Evolutionary conservation across 106 monocot species (phyloP).

Genomic region (Apostasia shenzhenica): DNA sequence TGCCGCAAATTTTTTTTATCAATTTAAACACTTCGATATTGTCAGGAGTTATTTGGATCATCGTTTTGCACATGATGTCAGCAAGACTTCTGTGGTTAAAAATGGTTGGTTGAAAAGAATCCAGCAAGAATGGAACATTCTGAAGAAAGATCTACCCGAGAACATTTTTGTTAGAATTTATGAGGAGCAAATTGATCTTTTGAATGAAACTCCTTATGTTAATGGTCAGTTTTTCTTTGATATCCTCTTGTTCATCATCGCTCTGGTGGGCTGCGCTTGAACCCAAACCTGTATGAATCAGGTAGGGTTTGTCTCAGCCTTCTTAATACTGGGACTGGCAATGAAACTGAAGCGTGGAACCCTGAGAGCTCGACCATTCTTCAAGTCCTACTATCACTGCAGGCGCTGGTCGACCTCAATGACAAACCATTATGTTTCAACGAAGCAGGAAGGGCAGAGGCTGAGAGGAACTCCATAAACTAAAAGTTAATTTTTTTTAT

Average conservation of each 20-base stretch:
- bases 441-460: slow-evolving; percentile 4
- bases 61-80: slow-evolving; percentile 45
- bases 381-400: slow-evolving; percentile 6
- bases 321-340: slow-evolving; percentile 8
- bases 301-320: slow-evolving; percentile 14
- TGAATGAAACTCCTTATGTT: neutral
- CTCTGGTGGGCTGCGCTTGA: slow-evolving; percentile 13
- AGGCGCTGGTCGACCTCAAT: slow-evolving; percentile 9
- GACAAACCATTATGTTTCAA: slow-evolving; percentile 8
- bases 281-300: slow-evolving; percentile 7
- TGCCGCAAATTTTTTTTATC: slow-evolving; percentile 11
- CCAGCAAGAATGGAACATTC: slow-evolving; percentile 79
- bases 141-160: slow-evolving; percentile 82
- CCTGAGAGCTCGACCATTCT: slow-evolving; percentile 11
- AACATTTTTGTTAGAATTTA: slow-evolving; percentile 6
- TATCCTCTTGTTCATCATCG: neutral
- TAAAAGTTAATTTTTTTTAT: no score
- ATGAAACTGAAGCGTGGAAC: slow-evolving; percentile 5
- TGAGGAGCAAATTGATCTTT: neutral
- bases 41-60: slow-evolving; percentile 72
- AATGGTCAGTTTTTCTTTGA: neutral
- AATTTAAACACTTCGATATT: slow-evolving; percentile 62
- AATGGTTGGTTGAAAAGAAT: slow-evolving; percentile 77
- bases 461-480: neutral
- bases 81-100: slow-evolving; percentile 18